Conservation (phyloP, 352 stramenopile species). For the Phytopythium sindhum region DNA sequence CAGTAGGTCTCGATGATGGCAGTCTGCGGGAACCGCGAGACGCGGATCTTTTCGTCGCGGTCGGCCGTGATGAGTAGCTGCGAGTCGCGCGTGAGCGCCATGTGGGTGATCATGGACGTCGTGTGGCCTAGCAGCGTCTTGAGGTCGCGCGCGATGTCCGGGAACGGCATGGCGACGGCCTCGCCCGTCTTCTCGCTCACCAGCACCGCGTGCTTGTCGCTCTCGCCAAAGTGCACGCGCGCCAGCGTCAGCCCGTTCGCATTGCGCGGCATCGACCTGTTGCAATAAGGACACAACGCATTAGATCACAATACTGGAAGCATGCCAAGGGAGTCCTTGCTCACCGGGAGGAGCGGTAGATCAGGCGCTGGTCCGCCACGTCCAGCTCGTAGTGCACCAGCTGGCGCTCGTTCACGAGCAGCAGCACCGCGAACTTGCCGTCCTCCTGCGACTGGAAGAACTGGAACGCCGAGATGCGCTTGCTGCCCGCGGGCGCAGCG, state of each 20-base stretch:
- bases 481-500: constrained; percentile 19
- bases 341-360: constrained; percentile 33
- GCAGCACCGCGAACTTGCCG: constrained; percentile 32
- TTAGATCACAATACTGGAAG: background rate
- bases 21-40: constrained; percentile 74
- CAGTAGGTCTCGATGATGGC: constrained; percentile 81
- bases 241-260: constrained; percentile 63
- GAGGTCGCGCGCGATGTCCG: constrained; percentile 53
- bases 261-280: constrained; percentile 53
- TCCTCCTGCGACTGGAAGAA: constrained; percentile 29
- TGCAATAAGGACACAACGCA: background rate
- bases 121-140: constrained; percentile 82
- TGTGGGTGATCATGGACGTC: constrained; percentile 83
- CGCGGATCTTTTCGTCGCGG: constrained; percentile 83
- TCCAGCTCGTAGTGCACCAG: constrained; percentile 76
- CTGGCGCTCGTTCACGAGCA: constrained; percentile 68
- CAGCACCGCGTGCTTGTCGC: constrained; percentile 56
- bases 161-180: constrained; percentile 74
- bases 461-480: constrained; percentile 41
- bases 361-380: constrained; percentile 29
- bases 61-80: constrained; percentile 70
- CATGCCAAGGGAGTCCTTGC: too few species aligned
- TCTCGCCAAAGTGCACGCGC: constrained; percentile 12
- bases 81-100: constrained; percentile 52
- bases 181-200: constrained; percentile 83